Conservation (phyloP, 1,139 yeast genomes). For the Blastobotrys elegans region DNA sequence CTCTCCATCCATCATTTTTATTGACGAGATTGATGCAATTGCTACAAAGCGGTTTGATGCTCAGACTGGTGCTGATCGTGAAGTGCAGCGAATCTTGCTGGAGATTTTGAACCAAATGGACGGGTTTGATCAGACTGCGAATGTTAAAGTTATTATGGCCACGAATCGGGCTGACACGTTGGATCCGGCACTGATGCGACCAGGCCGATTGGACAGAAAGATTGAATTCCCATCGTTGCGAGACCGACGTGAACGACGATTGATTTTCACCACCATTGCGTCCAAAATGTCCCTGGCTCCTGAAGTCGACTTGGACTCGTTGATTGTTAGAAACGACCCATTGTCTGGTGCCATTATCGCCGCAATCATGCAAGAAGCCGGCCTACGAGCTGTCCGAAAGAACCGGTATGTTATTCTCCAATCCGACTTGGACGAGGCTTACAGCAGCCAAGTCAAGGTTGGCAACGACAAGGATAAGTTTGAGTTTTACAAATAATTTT, state of each 20-base stretch:
- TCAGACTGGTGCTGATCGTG: conserved; percentile 99
- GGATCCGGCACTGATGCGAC: conserved; percentile 96
- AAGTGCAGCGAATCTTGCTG: conserved; percentile 94
- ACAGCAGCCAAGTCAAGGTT: conserved; percentile 91
- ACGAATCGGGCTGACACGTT: conserved; percentile 97
- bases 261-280: conserved; percentile 95
- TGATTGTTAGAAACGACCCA: conserved; percentile 93
- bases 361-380: conserved; percentile 99
- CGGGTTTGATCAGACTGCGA: conserved; percentile 94
- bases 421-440: conserved; percentile 95
- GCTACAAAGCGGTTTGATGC: conserved; percentile 99
- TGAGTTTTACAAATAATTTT: conserved; percentile 79
- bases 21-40: conserved; percentile 98
- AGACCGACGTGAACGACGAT: conserved; percentile 95
- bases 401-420: conserved; percentile 95
- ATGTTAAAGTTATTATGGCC: conserved; percentile 98
- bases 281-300: conserved; percentile 97
- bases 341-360: conserved; percentile 97
- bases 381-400: conserved; percentile 95
- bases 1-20: conserved; percentile 92
- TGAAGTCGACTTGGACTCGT: conserved; percentile 91
- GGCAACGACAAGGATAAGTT: conserved; percentile 95
- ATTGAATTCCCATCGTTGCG: conserved; percentile 94
- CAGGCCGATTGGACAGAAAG: conserved; percentile 97
- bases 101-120: conserved; percentile 98